These are phyloP conservation scores for Pugionium dolabratum DNA, from an alignment of 345 rosid species.

Conservation along the genomic window DNA sequence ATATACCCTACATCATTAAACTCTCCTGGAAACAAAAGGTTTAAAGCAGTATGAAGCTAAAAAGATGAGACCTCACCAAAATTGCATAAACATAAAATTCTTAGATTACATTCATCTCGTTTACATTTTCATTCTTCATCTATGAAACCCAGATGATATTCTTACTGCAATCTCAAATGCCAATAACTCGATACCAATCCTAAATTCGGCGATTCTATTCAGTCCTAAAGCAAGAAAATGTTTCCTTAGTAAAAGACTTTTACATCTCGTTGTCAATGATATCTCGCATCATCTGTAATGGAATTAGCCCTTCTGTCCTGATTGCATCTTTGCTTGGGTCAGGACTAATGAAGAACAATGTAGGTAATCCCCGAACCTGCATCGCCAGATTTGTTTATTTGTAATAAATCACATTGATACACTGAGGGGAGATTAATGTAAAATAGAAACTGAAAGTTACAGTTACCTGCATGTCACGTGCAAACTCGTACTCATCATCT, in stretches of 20 bases:
- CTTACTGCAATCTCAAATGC: constrained; percentile 6
- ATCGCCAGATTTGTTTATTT: constrained; percentile 3
- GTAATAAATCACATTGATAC: not conserved
- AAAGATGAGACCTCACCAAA: not conserved
- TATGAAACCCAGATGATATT: constrained; percentile 20
- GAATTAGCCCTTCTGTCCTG: constrained; percentile 88
- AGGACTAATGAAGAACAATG: constrained; percentile 79
- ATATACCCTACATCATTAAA: not conserved
- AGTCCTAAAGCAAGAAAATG: constrained; percentile 29
- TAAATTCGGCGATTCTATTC: constrained; percentile 18
- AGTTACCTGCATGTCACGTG: constrained; percentile 78
- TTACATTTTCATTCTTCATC: constrained; percentile 26
- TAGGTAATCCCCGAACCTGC: constrained; percentile 94
- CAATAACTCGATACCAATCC: constrained; percentile 9
- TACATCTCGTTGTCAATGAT: constrained; percentile 82
- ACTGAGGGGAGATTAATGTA: not conserved
- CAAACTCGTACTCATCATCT: constrained; percentile 88
- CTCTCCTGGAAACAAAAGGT: not conserved
- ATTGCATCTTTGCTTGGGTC: constrained; percentile 87
- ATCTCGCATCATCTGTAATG: constrained; percentile 88
- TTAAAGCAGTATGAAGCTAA: not conserved
- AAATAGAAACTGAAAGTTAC: constrained; percentile 30
- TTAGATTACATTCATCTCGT: not conserved
- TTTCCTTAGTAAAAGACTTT: constrained; percentile 25
- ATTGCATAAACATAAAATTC: constrained; percentile 8